Conservation (phyloP, 2,329 filamentous ascomycete species). For the Lizonia empirigonia region DNA sequence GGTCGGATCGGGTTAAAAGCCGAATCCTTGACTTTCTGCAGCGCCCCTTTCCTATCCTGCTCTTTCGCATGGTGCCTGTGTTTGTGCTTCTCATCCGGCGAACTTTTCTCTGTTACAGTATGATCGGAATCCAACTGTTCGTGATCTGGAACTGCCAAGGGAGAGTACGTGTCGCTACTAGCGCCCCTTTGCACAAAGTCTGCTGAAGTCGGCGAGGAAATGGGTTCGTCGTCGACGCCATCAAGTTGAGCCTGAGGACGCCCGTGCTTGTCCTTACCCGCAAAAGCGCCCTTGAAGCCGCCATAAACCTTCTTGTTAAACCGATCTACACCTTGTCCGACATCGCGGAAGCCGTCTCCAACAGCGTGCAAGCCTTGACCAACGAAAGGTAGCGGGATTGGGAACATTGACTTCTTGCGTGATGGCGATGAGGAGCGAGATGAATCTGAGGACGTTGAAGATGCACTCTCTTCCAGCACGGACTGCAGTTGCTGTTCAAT, state of each 20-base stretch:
- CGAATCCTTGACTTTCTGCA: conserved; percentile 34
- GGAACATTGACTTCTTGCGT: conserved; percentile 39
- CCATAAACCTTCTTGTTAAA: conserved; percentile 49
- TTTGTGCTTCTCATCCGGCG: conserved; percentile 28
- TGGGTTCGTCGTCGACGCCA: conserved; percentile 26
- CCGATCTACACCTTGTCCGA: conserved; percentile 53
- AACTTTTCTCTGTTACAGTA: conserved; percentile 28
- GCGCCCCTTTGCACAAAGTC: conserved; percentile 35
- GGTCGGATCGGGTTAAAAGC: conserved; percentile 30
- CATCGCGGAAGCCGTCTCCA: conserved; percentile 56
- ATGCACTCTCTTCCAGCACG: conserved; percentile 46
- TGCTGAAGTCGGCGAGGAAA: conserved; percentile 34
- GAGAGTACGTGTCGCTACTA: conserved; percentile 43
- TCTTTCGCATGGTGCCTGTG: conserved; percentile 24
- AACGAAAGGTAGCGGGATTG: conserved; percentile 52
- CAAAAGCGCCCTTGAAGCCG: conserved; percentile 46
- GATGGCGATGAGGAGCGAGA: conserved; percentile 43
- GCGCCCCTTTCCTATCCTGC: conserved; percentile 23
- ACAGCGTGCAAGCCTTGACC: conserved; percentile 52
- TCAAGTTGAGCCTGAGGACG: conserved; percentile 25
- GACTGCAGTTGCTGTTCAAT: conserved; percentile 57
- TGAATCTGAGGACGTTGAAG: conserved; percentile 41
- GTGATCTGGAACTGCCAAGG: conserved; percentile 30
- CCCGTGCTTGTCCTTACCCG: conserved; percentile 20
- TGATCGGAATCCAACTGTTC: conserved; percentile 31